Evolutionary conservation across 495 filamentous ascomycete genomes (phyloP).

Genomic region (Hypoxylon rickii): DNA sequence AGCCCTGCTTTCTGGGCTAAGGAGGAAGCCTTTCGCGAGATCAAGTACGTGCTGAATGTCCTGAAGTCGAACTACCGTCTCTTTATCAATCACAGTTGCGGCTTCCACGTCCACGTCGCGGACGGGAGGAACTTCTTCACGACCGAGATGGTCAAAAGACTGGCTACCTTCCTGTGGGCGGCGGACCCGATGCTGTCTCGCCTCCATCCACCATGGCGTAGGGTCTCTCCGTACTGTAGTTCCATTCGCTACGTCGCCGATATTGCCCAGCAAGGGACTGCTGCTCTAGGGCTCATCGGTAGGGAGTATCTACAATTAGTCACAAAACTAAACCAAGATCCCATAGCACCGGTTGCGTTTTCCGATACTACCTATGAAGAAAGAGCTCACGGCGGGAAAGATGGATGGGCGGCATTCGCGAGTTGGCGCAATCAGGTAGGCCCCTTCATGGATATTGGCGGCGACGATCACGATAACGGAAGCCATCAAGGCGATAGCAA

Average conservation of each 20-base stretch:
- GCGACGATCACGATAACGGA: not conserved
- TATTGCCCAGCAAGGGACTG: no score
- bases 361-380: constrained; percentile 15
- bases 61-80: constrained; percentile 36
- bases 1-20: constrained; percentile 28
- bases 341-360: constrained; percentile 1
- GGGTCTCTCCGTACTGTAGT: not conserved
- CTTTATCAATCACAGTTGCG: constrained; percentile 38
- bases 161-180: constrained; percentile 43
- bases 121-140: constrained; percentile 35
- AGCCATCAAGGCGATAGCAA: not conserved
- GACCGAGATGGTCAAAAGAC: constrained; percentile 35
- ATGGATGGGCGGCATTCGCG: constrained; percentile 7
- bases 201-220: constrained; percentile 40
- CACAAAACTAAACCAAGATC: not conserved
- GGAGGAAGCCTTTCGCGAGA: constrained; percentile 17
- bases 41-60: constrained; percentile 29
- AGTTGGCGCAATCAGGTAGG: constrained; percentile 11
- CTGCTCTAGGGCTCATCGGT: no score
- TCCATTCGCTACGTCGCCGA: constrained; percentile 21
- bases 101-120: constrained; percentile 48
- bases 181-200: constrained; percentile 44
- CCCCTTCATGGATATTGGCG: constrained; percentile 14
- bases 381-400: constrained; percentile 1
- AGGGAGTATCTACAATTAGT: no score